Conservation (phyloP, 1,284 basidiomycete species). For the Wolfiporia cocos region DNA sequence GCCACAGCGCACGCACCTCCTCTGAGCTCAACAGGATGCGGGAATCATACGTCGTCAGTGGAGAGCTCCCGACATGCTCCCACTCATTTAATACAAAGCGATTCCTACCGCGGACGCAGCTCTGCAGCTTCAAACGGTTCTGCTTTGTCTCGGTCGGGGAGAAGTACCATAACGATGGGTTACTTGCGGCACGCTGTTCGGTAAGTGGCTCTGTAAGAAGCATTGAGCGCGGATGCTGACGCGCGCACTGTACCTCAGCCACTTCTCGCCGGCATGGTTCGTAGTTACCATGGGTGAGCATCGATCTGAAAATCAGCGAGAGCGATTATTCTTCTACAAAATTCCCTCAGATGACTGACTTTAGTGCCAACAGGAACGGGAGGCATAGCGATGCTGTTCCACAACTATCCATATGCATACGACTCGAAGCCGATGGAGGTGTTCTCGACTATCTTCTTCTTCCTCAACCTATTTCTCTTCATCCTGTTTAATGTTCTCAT, state of each 20-base stretch:
- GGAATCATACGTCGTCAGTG: too few relatives aligned
- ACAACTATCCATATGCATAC: conserved; percentile 33
- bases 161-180: background rate
- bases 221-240: background rate
- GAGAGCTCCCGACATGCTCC: too few relatives aligned
- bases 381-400: conserved; percentile 29
- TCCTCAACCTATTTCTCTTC: conserved; percentile 49
- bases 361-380: conserved; percentile 21
- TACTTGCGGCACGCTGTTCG: background rate
- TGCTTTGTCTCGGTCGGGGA: too few relatives aligned
- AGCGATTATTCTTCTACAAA: background rate
- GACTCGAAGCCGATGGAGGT: conserved; percentile 23
- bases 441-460: conserved; percentile 40
- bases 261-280: conserved; percentile 42
- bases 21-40: too few relatives aligned
- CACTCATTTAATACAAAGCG: too few relatives aligned
- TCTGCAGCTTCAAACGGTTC: too few relatives aligned
- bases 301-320: background rate
- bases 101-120: too few relatives aligned
- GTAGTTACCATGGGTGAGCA: conserved; percentile 27
- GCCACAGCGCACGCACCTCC: too few relatives aligned
- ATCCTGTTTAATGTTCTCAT: conserved; percentile 36
- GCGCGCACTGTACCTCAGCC: conserved; percentile 18
- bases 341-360: background rate
- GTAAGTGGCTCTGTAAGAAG: background rate